Evolutionary conservation across 306 rosid species (phyloP).

Genomic region (Canavalia gladiata): DNA sequence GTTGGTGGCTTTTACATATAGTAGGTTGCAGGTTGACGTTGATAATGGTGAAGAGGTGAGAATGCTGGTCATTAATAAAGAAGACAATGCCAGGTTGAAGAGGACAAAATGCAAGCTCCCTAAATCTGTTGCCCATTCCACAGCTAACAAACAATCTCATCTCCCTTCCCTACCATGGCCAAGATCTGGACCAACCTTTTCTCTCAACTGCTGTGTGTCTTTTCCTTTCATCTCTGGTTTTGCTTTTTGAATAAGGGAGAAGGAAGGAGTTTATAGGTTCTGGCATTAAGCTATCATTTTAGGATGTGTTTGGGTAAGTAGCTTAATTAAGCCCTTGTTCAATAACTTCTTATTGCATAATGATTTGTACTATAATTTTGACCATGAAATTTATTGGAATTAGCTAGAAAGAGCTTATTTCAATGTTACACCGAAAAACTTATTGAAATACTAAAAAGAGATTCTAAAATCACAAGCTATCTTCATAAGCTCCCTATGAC

Average conservation of each 20-base stretch:
- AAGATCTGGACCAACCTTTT: not conserved
- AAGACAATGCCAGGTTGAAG: not conserved
- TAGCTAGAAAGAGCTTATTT: too few species aligned
- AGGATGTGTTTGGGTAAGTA: too few species aligned
- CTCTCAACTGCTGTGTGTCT: not conserved
- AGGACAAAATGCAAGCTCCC: not conserved
- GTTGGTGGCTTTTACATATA: not conserved
- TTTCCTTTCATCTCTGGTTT: not conserved
- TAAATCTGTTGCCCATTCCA: not conserved
- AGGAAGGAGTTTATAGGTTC: not conserved
- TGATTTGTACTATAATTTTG: too few species aligned
- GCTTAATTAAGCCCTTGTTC: too few species aligned
- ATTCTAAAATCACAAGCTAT: too few species aligned
- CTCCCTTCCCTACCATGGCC: too few species aligned
- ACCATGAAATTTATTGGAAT: too few species aligned
- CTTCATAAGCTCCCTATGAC: too few species aligned
- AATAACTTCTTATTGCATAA: too few species aligned
- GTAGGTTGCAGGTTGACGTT: not conserved
- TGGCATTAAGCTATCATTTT: not conserved
- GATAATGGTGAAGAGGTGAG: not conserved
- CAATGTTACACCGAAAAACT: too few species aligned
- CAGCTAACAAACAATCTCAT: not conserved
- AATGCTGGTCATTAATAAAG: not conserved
- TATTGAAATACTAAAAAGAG: too few species aligned
- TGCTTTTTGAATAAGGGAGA: not conserved